Percentiles rank a stretch among this genome's conserved stretches.
These are phyloP conservation scores for Rhizopogon vulgaris DNA, from an alignment of 768 basidiomycete genomes.

Conservation along the genomic window DNA sequence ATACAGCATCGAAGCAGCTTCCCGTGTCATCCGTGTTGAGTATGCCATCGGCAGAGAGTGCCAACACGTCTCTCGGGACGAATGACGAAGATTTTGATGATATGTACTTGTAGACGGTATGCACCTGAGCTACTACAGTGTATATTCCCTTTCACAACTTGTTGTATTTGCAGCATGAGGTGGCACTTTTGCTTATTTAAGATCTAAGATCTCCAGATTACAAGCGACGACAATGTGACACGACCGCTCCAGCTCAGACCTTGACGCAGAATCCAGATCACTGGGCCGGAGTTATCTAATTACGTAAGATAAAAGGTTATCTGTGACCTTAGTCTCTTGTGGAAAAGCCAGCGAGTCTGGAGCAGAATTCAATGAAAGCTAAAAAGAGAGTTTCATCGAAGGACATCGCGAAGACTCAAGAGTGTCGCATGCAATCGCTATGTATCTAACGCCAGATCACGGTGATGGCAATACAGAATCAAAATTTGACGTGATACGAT, in stretches of 20 bases:
- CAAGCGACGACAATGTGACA: too few species aligned
- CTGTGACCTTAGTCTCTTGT: too few species aligned
- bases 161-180: too few species aligned
- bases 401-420: slow-evolving; percentile 58
- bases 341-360: slow-evolving; percentile 23
- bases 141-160: too few species aligned
- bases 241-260: too few species aligned
- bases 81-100: slow-evolving; percentile 59
- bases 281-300: too few species aligned
- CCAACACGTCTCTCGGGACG: slow-evolving; percentile 16
- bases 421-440: slow-evolving; percentile 66
- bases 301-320: too few species aligned
- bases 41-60: slow-evolving; percentile 8
- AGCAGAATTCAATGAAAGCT: slow-evolving; percentile 29
- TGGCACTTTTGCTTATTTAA: too few species aligned
- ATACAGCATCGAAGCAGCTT: slow-evolving; percentile 11
- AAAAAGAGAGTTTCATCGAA: slow-evolving; percentile 43
- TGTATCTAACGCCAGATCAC: slow-evolving; percentile 30
- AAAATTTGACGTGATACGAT: slow-evolving; percentile 89
- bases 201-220: too few species aligned
- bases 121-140: not conserved
- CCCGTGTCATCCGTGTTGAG: slow-evolving; percentile 19
- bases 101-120: slow-evolving; percentile 42
- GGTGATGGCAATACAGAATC: slow-evolving; percentile 42
- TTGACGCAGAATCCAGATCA: too few species aligned